Evolutionary conservation across 768 basidiomycete genomes (phyloP).

Genomic region (Scleroderma bovista): DNA sequence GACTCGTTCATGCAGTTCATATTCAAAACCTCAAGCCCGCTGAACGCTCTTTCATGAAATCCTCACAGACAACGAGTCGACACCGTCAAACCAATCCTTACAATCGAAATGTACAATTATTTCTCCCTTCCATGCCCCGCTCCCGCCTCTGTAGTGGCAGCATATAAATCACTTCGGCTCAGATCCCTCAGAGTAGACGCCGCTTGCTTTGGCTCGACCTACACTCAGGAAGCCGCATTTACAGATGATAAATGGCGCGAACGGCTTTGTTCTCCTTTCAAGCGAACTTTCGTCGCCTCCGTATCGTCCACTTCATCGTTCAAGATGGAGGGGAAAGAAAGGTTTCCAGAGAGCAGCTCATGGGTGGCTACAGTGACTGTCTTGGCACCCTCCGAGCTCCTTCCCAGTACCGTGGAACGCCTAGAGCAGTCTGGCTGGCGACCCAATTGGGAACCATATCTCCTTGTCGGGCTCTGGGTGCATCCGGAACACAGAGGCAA

Average conservation of each 20-base stretch:
- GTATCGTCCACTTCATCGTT: background rate
- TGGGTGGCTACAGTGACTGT: conserved; percentile 19
- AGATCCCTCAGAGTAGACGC: conserved; percentile 18
- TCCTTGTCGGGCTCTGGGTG: conserved; percentile 23
- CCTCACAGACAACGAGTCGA: too few relatives aligned
- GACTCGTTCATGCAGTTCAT: too few relatives aligned
- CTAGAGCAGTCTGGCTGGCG: conserved; percentile 11
- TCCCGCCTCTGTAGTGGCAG: conserved; percentile 20
- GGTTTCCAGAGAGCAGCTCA: background rate
- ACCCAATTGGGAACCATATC: conserved; percentile 16
- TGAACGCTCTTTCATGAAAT: too few relatives aligned
- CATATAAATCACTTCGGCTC: conserved; percentile 18
- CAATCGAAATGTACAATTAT: conserved; percentile 12
- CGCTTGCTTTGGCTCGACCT: conserved; percentile 15
- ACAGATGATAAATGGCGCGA: conserved; percentile 18
- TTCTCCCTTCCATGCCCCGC: conserved; percentile 10
- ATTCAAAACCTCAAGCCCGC: too few relatives aligned
- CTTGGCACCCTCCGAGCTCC: conserved; percentile 9
- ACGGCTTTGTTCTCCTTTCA: conserved; percentile 11
- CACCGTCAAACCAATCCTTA: too few relatives aligned
- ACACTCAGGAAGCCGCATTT: conserved; percentile 17
- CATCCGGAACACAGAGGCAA: conserved; percentile 23
- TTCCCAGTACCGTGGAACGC: conserved; percentile 2
- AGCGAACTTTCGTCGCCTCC: conserved; percentile 14
- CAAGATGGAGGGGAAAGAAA: background rate